These are phyloP conservation scores for Plantago elongata DNA, from an alignment of 257 asterid genomes.

Conservation along the genomic window DNA sequence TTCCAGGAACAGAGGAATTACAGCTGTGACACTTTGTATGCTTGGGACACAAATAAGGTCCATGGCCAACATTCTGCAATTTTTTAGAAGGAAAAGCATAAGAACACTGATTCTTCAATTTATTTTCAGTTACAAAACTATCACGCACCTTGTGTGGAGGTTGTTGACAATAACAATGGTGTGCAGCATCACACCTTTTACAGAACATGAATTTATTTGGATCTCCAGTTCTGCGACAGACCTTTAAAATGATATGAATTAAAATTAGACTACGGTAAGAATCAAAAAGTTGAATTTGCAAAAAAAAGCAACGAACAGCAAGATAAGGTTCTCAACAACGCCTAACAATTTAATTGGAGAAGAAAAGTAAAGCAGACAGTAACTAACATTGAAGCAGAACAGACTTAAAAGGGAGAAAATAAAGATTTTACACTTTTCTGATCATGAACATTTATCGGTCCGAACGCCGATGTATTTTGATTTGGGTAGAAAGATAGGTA, in stretches of 20 bases:
- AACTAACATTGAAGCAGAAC: background rate
- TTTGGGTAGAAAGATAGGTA: no score
- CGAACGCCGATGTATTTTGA: no score
- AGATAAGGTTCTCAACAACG: slow-evolving; percentile 6
- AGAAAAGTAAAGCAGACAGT: slow-evolving; percentile 1
- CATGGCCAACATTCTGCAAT: slow-evolving; percentile 82
- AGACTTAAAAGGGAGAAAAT: background rate
- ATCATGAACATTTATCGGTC: background rate
- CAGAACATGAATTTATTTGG: slow-evolving; percentile 91
- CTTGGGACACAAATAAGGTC: slow-evolving; percentile 91
- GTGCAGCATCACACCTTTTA: slow-evolving; percentile 94
- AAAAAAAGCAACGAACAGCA: slow-evolving; percentile 12
- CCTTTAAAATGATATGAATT: slow-evolving; percentile 39
- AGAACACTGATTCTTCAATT: slow-evolving; percentile 17
- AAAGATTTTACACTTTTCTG: background rate
- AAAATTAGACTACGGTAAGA: slow-evolving; percentile 9
- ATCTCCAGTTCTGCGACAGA: slow-evolving; percentile 88
- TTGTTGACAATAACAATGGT: slow-evolving; percentile 92
- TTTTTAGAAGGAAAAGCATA: slow-evolving; percentile 23
- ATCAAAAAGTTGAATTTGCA: slow-evolving; percentile 12
- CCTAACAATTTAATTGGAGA: slow-evolving; percentile 9
- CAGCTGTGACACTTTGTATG: slow-evolving; percentile 97
- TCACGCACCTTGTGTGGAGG: slow-evolving; percentile 91
- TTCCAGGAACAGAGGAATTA: slow-evolving; percentile 87
- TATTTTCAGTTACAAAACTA: slow-evolving; percentile 11